Evolutionary conservation across 768 basidiomycete genomes (phyloP), one percentile per base, ranked within the genome.

Genomic region (Dictyophora rubrovolvata): DNA sequence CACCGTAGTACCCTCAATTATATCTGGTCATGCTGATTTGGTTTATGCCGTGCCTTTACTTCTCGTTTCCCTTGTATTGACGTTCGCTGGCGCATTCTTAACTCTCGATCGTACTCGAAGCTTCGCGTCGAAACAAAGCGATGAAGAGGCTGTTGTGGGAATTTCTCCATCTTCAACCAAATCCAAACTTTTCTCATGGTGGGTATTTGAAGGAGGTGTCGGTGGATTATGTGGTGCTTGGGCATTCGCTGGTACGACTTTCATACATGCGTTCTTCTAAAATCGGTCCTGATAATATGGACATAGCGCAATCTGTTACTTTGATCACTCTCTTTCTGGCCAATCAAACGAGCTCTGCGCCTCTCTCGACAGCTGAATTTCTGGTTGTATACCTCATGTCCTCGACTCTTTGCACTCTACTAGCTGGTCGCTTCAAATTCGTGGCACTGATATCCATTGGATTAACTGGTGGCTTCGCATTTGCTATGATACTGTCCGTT

Each of bases 71-170:
- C 54, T 83, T 46, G 61, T 81, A 21, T 72, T 84, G 37, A 79
- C 79, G 7, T 83, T 86, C 65, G 73, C 83, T n/a, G 85, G 86
- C n/a, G 76, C 84, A 2, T 87, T 88, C 68, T 72, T 87, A 20
- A 86, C 79, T 17, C 77, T 88, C 53, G 85, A 87, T 66, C 82
- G 86, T 46, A 81, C 85, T 20, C 78, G 83, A 42, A 76, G 80
- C 7, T 86, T 88, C 64, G 71, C 78, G 0, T 75, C 80, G 36
- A 42, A n/a, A 12, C 69, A 70, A 8, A 70, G 71, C 63, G 71
- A 70, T 52, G 33, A 51, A 53, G 65, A 66, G 18, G 33, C 65
- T 10, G 62, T 71, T 59, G 63, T 69, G 55, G 71, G 74, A 28
- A 56, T 55, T 48, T 63, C 62, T 73, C 55, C 71, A 75, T 33